Percentiles rank a stretch among this genome's conserved stretches.
Evolutionary conservation across 2,329 filamentous ascomycete genomes (phyloP).

Genomic region (Botryosphaeria dothidea): DNA sequence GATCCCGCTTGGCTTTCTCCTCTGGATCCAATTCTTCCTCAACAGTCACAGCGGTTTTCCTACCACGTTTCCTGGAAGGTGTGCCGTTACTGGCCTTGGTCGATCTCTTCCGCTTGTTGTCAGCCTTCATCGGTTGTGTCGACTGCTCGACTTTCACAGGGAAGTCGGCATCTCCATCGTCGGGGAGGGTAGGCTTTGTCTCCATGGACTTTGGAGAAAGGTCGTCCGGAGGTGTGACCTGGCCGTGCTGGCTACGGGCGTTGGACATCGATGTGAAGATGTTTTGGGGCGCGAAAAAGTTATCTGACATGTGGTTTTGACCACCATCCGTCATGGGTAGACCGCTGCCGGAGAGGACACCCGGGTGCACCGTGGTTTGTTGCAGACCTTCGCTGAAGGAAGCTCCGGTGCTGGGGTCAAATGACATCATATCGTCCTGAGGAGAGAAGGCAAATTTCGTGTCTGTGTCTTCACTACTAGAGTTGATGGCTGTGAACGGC

Average conservation of each 20-base stretch:
- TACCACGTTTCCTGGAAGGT: constrained; percentile 2
- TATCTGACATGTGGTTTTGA: background rate
- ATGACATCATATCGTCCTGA: background rate
- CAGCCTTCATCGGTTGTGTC: background rate
- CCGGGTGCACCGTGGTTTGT: constrained; percentile 1
- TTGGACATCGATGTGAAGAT: background rate
- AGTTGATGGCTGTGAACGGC: background rate
- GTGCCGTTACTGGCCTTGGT: background rate
- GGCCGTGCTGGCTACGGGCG: constrained; percentile 26
- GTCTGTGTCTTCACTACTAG: background rate
- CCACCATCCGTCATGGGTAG: background rate
- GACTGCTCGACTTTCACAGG: background rate
- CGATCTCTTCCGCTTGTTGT: constrained; percentile 3
- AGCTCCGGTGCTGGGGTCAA: background rate
- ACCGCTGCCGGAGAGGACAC: background rate
- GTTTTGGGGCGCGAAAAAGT: background rate
- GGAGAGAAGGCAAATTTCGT: constrained; percentile 1
- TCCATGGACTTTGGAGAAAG: constrained; percentile 27
- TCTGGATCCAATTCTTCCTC: constrained; percentile 6
- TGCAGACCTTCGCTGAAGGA: background rate
- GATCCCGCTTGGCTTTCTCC: constrained; percentile 8
- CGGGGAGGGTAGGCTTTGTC: background rate
- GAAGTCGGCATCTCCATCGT: background rate
- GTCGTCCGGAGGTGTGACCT: constrained; percentile 39
- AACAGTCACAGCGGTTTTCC: background rate